Conservation (phyloP, 1,284 basidiomycete species). For the Austroboletus olivaceoglutinosus region DNA sequence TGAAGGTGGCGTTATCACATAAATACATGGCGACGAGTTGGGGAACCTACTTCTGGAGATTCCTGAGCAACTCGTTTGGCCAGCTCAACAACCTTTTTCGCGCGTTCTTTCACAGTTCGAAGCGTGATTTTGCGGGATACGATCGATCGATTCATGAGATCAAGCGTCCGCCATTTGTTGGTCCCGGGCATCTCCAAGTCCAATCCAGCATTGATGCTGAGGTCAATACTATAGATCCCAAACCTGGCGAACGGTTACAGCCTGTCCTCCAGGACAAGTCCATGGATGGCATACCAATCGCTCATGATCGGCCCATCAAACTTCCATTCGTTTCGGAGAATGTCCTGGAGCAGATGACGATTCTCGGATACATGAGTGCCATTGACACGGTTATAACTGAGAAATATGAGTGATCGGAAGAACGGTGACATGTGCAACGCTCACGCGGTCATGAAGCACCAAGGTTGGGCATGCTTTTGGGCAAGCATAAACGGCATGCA, state of each 20-base stretch:
- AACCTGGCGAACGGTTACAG: conserved; percentile 41
- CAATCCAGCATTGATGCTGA: conserved; percentile 68
- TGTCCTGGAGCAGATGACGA: conserved; percentile 54
- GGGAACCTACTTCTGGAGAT: conserved; percentile 52
- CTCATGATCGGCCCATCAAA: conserved; percentile 74
- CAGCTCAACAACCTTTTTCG: conserved; percentile 60
- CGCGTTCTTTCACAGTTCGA: conserved; percentile 68
- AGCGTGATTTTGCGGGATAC: conserved; percentile 60
- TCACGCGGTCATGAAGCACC: conserved; percentile 72
- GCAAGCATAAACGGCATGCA: conserved; percentile 83
- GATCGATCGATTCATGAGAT: conserved; percentile 63
- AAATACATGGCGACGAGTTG: background rate
- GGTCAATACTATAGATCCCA: conserved; percentile 66
- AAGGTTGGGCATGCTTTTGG: conserved; percentile 66
- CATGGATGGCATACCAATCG: conserved; percentile 57
- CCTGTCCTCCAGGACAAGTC: background rate
- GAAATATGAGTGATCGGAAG: background rate
- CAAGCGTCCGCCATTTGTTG: conserved; percentile 67
- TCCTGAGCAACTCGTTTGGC: conserved; percentile 62
- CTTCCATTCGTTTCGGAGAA: conserved; percentile 76
- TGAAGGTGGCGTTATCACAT: background rate
- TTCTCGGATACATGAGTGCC: conserved; percentile 74
- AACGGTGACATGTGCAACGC: conserved; percentile 21
- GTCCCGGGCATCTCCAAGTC: conserved; percentile 80
- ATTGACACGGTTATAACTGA: conserved; percentile 66